phyloP scores from a whole-genome alignment of 148 eudicot species.

The Amaranthus hypochondriacus region DNA sequence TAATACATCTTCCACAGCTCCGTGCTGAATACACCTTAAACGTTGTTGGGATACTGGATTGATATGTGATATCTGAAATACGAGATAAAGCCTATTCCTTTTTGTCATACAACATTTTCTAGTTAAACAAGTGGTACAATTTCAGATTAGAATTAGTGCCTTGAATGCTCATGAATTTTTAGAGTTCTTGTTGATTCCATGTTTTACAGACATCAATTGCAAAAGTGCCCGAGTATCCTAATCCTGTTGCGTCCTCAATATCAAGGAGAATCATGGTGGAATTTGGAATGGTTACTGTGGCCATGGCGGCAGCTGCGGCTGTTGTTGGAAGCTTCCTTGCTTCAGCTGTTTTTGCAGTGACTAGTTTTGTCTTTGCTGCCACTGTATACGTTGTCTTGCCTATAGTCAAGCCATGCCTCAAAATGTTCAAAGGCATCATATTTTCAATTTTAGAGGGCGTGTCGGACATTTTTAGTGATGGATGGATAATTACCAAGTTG shows the following conservation, averaged over 20 bases:
- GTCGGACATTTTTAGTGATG: slow-evolving; percentile 54
- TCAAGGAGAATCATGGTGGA: slow-evolving; percentile 90
- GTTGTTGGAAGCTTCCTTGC: slow-evolving; percentile 76
- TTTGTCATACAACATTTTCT: background rate
- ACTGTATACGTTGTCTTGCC: slow-evolving; percentile 75
- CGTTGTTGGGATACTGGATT: background rate
- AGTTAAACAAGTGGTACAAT: background rate
- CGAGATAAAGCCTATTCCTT: background rate
- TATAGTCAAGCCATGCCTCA: slow-evolving; percentile 52
- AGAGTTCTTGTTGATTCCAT: slow-evolving; percentile 5
- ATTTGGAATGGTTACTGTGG: slow-evolving; percentile 67
- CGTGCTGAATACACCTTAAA: background rate
- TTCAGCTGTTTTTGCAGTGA: slow-evolving; percentile 74
- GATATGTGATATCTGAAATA: background rate
- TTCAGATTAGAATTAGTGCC: background rate
- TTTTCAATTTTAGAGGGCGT: slow-evolving; percentile 45
- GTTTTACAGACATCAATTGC: slow-evolving; percentile 68
- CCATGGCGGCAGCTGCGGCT: slow-evolving; percentile 67
- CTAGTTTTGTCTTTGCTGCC: slow-evolving; percentile 53
- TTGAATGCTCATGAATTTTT: background rate
- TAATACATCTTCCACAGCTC: background rate
- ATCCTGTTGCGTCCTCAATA: slow-evolving; percentile 80
- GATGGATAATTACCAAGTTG: slow-evolving; percentile 53
- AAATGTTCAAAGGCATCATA: slow-evolving; percentile 41
- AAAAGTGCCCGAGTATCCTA: slow-evolving; percentile 61